Evolutionary conservation across 495 filamentous ascomycete genomes (phyloP), one percentile per base, ranked within the genome.

Genomic region (Aspergillus steynii): DNA sequence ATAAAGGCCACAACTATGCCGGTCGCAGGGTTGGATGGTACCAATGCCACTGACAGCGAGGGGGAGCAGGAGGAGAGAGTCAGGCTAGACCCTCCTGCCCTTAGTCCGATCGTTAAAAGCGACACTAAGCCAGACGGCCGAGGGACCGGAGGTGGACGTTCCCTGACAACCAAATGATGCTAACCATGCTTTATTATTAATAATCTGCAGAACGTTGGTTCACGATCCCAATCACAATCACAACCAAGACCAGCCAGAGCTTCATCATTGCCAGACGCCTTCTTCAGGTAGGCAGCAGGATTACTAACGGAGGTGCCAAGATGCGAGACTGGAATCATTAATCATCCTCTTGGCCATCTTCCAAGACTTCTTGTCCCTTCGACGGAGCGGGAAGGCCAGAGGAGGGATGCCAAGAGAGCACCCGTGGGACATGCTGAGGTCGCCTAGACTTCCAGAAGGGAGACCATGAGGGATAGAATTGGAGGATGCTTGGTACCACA

Each of bases 341-440:
- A 42, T 31, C 26, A 25, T 57, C 10, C 5, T 58, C 56, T 50
- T 58, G 56, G 56, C 56, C 45, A 58, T 10, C 28, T 58, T 47
- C 56, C 56, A 58, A 58, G 56, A 58, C 15, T 29, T 42, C 37
- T 42, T 42, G 37, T 58, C 29, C 48, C 15, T 26, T 45, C 9
- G n/a, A 32, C 56, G 56, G 56, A 58, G 56, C 56, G 56, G 56
- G 56, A 58, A 8, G 50, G 45, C n/a, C 48, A 50, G 47, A 58
- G 27, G 25, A 47, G 56, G 55, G 34, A 50, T 58, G 56, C 56
- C 56, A 58, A 50, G 56, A 58, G 55, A 58, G 55, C 31, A 58
- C 47, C 46, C 56, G 14, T 50, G 56, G 56, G 20, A 27, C 50
- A n/a, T 3, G 29, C 28, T 26, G 10, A 58, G n/a, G 3, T 14